Evolutionary conservation across 331 rosid species (phyloP), one percentile per base, ranked within the genome.

Genomic region (Quercus phellos): DNA sequence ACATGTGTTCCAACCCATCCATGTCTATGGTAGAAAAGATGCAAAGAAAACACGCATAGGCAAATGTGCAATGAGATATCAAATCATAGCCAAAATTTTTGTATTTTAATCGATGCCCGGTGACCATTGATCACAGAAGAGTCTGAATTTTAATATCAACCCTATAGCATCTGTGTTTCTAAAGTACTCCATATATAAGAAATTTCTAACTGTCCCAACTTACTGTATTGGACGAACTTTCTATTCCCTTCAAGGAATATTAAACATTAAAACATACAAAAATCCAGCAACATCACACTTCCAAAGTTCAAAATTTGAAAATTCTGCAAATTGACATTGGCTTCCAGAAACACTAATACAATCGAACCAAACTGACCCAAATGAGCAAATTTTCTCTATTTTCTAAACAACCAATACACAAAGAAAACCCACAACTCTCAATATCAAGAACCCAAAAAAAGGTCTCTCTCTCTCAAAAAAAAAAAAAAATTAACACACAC

Each of bases 21-120:
- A 63, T 26, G 13, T 5, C 24, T 29, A 42, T 67, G 32, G 30
- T 61, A 2, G 16, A 71, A 70, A 59, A 30, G 30, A 59, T 32
- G 5, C 17, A 2, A 6, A 18, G 14, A 30, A 21, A 30, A 60
- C 26, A 42, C 6, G 2, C 16, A 35, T 17, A 17, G 67, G 53
- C 73, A 66, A 78, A 66, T 30, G 70, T 63, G 63, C 66, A 61
- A 46, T 6, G 70, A 79, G 72, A 81, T 35, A 76, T 51, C n/a
- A 81, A 81, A 5, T 9, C 32, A 24, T 18, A 66, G 26, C 14
- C 51, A 17, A 34, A 34, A 8, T 17, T 66, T 27, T 10, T 34
- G 4, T 11, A 4, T 61, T 24, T 32, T 30, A 64, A 30, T 30
- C 43, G 9, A 32, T 66, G 12, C 50, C 13, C 11, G 2, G 26